These are phyloP conservation scores for Aspergillus nomiae DNA, from an alignment of 2,329 filamentous ascomycete species.

Conservation along the genomic window DNA sequence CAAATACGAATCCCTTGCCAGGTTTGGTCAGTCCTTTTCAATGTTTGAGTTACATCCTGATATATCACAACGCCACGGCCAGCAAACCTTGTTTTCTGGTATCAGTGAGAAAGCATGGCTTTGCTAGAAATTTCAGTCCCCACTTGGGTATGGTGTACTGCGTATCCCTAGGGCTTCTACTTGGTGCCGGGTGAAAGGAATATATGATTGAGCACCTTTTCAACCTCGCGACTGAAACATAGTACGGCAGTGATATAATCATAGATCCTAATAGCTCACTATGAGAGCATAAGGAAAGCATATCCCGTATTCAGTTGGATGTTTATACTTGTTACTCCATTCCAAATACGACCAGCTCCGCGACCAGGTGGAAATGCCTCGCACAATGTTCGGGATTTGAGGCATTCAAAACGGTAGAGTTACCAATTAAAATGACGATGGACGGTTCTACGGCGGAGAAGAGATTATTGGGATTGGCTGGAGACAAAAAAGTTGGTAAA, in stretches of 20 bases:
- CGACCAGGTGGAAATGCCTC: not conserved
- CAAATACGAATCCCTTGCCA: not conserved
- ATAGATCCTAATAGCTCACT: not conserved
- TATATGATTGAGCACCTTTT: not conserved
- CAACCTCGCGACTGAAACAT: not conserved
- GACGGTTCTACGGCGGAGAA: not conserved
- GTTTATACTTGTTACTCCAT: not conserved
- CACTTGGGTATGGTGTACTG: not conserved
- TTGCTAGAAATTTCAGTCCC: not conserved
- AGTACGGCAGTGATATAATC: not conserved
- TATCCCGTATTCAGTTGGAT: not conserved
- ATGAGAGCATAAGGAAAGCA: not conserved
- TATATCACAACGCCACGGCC: not conserved
- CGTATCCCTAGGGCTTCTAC: not conserved
- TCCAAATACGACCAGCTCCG: not conserved
- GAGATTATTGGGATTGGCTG: not conserved
- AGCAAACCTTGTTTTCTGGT: not conserved
- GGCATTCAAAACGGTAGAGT: no score
- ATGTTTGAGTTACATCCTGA: not conserved
- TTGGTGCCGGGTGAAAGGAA: not conserved
- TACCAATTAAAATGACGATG: not conserved
- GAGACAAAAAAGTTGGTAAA: not conserved
- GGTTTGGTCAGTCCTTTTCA: not conserved
- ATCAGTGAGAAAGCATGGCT: not conserved
- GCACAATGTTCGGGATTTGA: not conserved